phyloP scores from a whole-genome alignment of 805 yeast genomes.

The Ogataea ramenticola region DNA sequence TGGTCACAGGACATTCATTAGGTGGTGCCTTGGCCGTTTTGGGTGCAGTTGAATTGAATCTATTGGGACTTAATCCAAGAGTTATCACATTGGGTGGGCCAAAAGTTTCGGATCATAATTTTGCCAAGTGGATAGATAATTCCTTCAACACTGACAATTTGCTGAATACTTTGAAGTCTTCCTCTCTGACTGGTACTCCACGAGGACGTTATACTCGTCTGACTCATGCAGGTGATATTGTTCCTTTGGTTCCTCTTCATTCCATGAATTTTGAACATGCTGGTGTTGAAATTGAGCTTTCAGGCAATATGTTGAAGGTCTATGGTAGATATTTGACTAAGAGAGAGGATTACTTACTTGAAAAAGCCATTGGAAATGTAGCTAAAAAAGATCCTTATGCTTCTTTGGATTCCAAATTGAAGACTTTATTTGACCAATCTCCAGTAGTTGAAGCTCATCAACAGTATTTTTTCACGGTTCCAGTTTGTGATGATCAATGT shows the following conservation, averaged over 20 bases:
- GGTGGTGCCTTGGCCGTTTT: slow-evolving; percentile 67
- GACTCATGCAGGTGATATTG: slow-evolving; percentile 48
- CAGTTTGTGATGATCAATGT: neutral
- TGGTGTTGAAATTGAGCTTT: slow-evolving; percentile 45
- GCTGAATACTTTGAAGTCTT: neutral
- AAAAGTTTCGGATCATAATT: slow-evolving; percentile 47
- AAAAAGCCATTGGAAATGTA: neutral
- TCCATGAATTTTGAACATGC: slow-evolving; percentile 31
- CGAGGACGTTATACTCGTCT: slow-evolving; percentile 33
- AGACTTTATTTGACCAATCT: neutral
- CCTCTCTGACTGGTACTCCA: slow-evolving; percentile 1
- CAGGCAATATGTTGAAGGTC: slow-evolving; percentile 8
- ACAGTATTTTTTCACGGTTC: slow-evolving; percentile 4
- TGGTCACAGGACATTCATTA: slow-evolving; percentile 66
- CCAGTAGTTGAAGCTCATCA: slow-evolving; percentile 6
- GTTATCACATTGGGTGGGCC: slow-evolving; percentile 61
- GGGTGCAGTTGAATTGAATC: slow-evolving; percentile 53
- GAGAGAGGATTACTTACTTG: neutral
- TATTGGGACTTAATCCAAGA: slow-evolving; percentile 46
- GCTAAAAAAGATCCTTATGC: neutral
- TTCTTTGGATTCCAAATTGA: neutral
- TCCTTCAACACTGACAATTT: slow-evolving; percentile 32
- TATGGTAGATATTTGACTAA: slow-evolving; percentile 11
- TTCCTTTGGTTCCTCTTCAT: slow-evolving; percentile 54
- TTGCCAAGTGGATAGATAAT: slow-evolving; percentile 45